Percentiles rank a stretch among this genome's conserved stretches.
Evolutionary conservation across 495 filamentous ascomycete species (phyloP).

Genomic region (Pseudoneurospora amorphoporcata): DNA sequence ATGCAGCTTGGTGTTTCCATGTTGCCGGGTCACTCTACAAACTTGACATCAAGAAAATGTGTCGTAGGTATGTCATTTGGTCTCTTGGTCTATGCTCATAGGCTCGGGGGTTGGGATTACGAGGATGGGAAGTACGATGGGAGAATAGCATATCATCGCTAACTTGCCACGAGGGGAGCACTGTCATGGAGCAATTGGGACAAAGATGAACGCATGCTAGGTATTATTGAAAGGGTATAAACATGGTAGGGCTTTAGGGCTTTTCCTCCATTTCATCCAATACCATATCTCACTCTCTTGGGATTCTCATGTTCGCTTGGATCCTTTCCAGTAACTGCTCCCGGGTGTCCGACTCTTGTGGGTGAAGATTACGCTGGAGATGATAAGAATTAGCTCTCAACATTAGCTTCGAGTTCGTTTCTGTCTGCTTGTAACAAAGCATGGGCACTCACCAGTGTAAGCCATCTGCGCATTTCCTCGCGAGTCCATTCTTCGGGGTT

Average conservation of each 20-base stretch:
- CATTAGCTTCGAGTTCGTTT: neutral
- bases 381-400: neutral
- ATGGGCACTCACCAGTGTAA: slow-evolving; percentile 52
- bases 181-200: neutral
- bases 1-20: neutral
- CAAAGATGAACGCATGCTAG: neutral
- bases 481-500: slow-evolving; percentile 64
- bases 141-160: neutral
- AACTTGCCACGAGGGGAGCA: neutral
- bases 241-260: neutral
- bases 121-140: neutral
- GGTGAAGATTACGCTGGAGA: slow-evolving; percentile 60
- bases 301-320: slow-evolving; percentile 61
- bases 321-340: slow-evolving; percentile 74
- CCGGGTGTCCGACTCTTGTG: slow-evolving; percentile 51
- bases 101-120: neutral
- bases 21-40: neutral
- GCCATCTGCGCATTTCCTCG: slow-evolving; percentile 64
- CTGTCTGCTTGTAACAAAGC: neutral
- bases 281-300: slow-evolving; percentile 12
- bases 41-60: neutral
- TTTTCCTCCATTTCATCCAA: neutral
- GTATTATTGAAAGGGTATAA: neutral
- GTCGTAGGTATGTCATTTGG: neutral
- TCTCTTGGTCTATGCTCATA: neutral